phyloP scores from a whole-genome alignment of 495 filamentous ascomycete species.

The Tuber melanosporum region DNA sequence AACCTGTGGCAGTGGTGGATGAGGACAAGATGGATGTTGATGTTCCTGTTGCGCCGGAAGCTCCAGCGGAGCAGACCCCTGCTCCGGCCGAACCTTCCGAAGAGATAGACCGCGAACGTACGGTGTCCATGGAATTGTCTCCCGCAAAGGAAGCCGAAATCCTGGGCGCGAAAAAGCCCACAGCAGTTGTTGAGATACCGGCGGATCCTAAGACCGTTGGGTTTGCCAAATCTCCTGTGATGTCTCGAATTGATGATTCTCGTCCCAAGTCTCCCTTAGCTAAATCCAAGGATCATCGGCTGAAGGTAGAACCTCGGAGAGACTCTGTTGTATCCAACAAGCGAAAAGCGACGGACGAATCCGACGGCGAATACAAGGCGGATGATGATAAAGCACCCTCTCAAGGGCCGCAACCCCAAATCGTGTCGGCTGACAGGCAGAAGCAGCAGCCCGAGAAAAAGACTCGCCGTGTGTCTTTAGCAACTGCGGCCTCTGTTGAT shows the following conservation, averaged over 20 bases:
- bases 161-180: constrained; percentile 33
- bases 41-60: constrained; percentile 23
- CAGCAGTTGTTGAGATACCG: constrained; percentile 41
- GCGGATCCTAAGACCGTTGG: constrained; percentile 45
- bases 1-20: constrained; percentile 5
- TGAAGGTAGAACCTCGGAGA: constrained; percentile 17
- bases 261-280: constrained; percentile 24
- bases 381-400: constrained; percentile 29
- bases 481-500: constrained; percentile 14
- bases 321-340: constrained; percentile 32
- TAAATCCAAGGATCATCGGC: constrained; percentile 12
- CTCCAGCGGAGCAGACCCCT: constrained; percentile 26
- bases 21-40: constrained; percentile 40
- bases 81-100: constrained; percentile 14
- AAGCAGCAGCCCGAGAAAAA: constrained; percentile 32
- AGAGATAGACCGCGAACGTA: constrained; percentile 31
- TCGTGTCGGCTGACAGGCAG: constrained; percentile 12
- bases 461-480: constrained; percentile 25
- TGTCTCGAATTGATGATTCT: constrained; percentile 20
- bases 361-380: constrained; percentile 38
- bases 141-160: constrained; percentile 23
- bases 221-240: not conserved
- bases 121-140: constrained; percentile 33
- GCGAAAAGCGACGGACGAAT: constrained; percentile 35
- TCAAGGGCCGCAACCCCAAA: not conserved